phyloP scores from a whole-genome alignment of 2,329 filamentous ascomycete species.

The Penicillium oxalicum region DNA sequence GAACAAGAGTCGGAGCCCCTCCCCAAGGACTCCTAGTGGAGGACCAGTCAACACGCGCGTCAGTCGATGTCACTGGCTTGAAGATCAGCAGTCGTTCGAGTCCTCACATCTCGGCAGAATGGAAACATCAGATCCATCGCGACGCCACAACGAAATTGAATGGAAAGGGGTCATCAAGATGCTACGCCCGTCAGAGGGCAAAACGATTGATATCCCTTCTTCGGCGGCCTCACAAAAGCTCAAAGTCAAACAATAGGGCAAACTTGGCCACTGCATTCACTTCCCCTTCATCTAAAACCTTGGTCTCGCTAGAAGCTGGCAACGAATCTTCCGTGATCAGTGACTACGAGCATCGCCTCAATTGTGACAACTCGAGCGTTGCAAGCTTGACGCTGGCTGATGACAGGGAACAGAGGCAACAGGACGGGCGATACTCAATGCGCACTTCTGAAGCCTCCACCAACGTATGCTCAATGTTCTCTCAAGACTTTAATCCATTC shows the following conservation, averaged over 20 bases:
- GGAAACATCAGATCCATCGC: conserved; percentile 25
- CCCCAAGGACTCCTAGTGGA: conserved; percentile 22
- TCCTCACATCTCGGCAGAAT: conserved; percentile 19
- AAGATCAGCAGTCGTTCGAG: conserved; percentile 21
- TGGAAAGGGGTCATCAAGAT: conserved; percentile 32
- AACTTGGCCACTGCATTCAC: conserved; percentile 27
- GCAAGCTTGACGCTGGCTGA: conserved; percentile 14
- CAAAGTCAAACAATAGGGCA: conserved; percentile 23
- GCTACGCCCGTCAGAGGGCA: conserved; percentile 31
- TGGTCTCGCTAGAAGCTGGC: conserved; percentile 24
- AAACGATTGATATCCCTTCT: conserved; percentile 32
- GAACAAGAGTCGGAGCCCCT: conserved; percentile 19
- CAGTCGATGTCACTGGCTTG: conserved; percentile 25
- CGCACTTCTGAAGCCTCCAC: conserved; percentile 28
- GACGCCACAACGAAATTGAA: conserved; percentile 7
- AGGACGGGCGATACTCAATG: conserved; percentile 24
- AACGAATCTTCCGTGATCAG: conserved; percentile 34
- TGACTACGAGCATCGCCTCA: conserved; percentile 29
- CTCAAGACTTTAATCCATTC: conserved; percentile 26
- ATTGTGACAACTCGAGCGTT: conserved; percentile 18
- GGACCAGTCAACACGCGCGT: conserved; percentile 22
- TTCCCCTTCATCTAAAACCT: conserved; percentile 26
- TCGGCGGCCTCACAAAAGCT: conserved; percentile 26
- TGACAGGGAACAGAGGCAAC: conserved; percentile 27
- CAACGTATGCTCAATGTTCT: conserved; percentile 35